Conservation (phyloP, 2,329 filamentous ascomycete species). For the Orbilia brochopaga region DNA sequence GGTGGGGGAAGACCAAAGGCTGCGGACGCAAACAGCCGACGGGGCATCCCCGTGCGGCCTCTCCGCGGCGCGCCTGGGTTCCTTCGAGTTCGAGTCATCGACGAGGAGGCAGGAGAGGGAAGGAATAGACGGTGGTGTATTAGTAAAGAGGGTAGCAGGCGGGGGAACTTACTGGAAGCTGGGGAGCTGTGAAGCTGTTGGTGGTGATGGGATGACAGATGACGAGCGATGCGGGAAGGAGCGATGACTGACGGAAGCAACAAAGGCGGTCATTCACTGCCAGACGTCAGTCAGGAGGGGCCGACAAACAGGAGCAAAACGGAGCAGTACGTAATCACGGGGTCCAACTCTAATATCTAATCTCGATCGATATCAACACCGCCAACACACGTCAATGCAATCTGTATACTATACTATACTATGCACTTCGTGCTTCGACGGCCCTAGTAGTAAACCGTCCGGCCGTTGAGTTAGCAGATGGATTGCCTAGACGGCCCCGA, state of each 20-base stretch:
- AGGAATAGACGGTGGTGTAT: not conserved
- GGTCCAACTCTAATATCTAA: constrained; percentile 8
- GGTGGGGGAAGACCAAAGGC: constrained; percentile 7
- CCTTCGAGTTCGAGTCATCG: not conserved
- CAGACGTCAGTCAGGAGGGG: not conserved
- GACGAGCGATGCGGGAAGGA: no score
- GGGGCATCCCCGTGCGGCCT: not conserved
- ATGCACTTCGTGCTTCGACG: no score
- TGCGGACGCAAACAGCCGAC: not conserved
- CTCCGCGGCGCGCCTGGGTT: not conserved
- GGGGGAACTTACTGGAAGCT: constrained; percentile 33
- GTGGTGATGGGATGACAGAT: not conserved
- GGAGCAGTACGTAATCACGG: constrained; percentile 48
- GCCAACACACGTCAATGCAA: no score
- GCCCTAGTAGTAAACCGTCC: no score
- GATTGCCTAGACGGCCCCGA: not conserved
- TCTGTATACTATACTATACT: no score
- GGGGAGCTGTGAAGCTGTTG: constrained; percentile 9
- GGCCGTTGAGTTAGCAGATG: no score
- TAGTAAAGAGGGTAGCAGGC: not conserved
- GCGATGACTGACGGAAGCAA: constrained; percentile 1
- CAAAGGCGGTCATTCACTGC: not conserved
- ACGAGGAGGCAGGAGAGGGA: not conserved
- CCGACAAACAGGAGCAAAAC: constrained; percentile 4
- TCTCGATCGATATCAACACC: not conserved